Conservation (phyloP, 306 rosid species). For the Dalbergia cultrata region DNA sequence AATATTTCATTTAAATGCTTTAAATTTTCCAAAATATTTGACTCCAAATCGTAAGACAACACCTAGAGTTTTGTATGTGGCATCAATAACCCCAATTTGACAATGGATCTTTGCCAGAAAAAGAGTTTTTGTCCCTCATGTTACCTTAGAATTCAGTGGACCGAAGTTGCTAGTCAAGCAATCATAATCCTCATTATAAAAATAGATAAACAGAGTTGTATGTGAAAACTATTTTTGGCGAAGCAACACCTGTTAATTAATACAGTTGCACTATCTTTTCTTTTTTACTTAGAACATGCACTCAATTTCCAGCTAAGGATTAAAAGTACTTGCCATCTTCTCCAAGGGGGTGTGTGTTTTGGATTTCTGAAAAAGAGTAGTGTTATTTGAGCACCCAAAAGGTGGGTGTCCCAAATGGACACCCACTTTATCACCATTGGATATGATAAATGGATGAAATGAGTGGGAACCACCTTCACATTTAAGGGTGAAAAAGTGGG, state of each 20-base stretch:
- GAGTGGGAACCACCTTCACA: too few species aligned
- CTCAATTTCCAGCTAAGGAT: slow-evolving; percentile 20
- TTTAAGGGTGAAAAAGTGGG: too few species aligned
- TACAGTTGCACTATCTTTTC: not conserved
- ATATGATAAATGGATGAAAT: too few species aligned
- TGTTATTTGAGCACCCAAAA: too few species aligned
- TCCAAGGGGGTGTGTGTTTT: not conserved
- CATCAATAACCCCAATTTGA: not conserved
- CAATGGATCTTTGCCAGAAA: not conserved
- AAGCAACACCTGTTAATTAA: slow-evolving; percentile 19
- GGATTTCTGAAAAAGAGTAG: too few species aligned
- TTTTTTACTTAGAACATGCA: slow-evolving; percentile 24
- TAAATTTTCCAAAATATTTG: not conserved
- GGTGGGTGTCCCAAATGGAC: too few species aligned
- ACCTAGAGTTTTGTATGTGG: not conserved
- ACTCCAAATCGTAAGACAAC: slow-evolving; percentile 27
- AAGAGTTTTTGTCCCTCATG: not conserved
- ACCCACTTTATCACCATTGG: too few species aligned
- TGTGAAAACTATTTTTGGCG: slow-evolving; percentile 23
- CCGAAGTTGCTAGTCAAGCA: not conserved
- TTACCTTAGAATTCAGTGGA: not conserved
- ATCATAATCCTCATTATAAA: not conserved
- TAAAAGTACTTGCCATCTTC: slow-evolving; percentile 32
- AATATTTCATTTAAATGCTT: not conserved
- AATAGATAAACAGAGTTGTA: not conserved